Conservation (phyloP, 2,329 filamentous ascomycete genomes). For the Fusarium humuli region DNA sequence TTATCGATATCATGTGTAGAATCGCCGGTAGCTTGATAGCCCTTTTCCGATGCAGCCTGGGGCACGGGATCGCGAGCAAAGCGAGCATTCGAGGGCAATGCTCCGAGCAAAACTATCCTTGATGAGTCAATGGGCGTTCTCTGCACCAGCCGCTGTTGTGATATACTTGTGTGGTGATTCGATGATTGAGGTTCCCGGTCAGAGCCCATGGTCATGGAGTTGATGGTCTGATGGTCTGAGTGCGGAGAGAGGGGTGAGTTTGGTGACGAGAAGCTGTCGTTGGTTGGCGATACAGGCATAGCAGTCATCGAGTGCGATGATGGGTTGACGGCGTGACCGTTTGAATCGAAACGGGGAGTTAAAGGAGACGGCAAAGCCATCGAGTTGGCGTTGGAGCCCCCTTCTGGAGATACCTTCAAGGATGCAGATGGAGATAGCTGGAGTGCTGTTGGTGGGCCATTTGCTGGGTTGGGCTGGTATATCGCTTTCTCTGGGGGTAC, state of each 20-base stretch:
- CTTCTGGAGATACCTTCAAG: conserved; percentile 35
- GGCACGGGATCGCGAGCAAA: conserved; percentile 38
- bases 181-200: conserved; percentile 12
- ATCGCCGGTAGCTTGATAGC: background rate
- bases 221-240: conserved; percentile 27
- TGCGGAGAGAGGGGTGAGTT: conserved; percentile 30
- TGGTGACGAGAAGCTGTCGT: conserved; percentile 27
- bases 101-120: conserved; percentile 66
- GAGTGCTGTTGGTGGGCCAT: conserved; percentile 21
- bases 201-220: conserved; percentile 18
- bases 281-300: conserved; percentile 40
- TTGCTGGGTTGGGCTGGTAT: conserved; percentile 39
- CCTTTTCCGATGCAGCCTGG: conserved; percentile 5
- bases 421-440: conserved; percentile 39
- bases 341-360: conserved; percentile 60
- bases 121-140: conserved; percentile 64
- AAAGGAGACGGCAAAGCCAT: conserved; percentile 59
- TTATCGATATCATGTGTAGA: conserved; percentile 5
- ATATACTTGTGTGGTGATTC: background rate
- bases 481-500: conserved; percentile 49
- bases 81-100: conserved; percentile 62
- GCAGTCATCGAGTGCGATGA: conserved; percentile 57
- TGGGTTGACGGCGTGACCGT: conserved; percentile 52
- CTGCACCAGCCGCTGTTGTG: conserved; percentile 51
- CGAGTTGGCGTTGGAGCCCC: conserved; percentile 48